phyloP scores from a whole-genome alignment of 2,329 filamentous ascomycete species.

The Coleophoma eucalyptorum region DNA sequence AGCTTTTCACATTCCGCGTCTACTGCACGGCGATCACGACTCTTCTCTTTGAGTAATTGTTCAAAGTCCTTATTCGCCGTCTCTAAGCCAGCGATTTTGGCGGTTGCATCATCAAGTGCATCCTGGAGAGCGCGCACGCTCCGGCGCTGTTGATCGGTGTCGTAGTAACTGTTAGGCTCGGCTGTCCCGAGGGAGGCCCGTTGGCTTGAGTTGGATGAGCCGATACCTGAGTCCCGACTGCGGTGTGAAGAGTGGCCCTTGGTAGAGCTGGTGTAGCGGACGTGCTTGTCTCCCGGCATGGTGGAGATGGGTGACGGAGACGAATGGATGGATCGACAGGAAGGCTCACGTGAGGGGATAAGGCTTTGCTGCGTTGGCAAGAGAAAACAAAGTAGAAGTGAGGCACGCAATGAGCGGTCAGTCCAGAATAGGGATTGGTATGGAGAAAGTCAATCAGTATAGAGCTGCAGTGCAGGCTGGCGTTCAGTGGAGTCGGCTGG shows the following conservation, averaged over 20 bases:
- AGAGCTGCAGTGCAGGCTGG: too few species aligned
- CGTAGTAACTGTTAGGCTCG: conserved; percentile 4
- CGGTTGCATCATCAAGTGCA: conserved; percentile 20
- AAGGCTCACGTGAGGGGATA: too few species aligned
- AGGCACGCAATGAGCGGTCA: too few species aligned
- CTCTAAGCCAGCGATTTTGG: conserved; percentile 12
- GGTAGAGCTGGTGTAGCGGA: conserved; percentile 19
- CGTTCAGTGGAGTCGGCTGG: too few species aligned
- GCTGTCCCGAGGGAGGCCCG: conserved; percentile 19
- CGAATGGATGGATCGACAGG: too few species aligned
- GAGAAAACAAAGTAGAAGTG: too few species aligned
- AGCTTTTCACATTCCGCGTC: conserved; percentile 11
- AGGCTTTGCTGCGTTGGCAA: too few species aligned
- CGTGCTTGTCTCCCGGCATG: conserved; percentile 14
- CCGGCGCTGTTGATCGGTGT: conserved; percentile 14
- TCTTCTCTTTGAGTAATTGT: conserved; percentile 8
- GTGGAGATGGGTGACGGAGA: too few species aligned
- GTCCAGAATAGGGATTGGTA: too few species aligned
- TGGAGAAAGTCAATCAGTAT: too few species aligned
- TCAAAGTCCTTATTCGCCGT: conserved; percentile 7
- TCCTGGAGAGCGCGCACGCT: conserved; percentile 16
- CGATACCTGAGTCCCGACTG: conserved; percentile 20
- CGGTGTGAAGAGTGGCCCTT: conserved; percentile 11
- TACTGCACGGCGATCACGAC: conserved; percentile 2
- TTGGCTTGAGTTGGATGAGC: conserved; percentile 15